Evolutionary conservation across 23 red algal genomes (phyloP), one percentile per base, ranked within the genome.

Genomic region (Gracilaria gracilis): DNA sequence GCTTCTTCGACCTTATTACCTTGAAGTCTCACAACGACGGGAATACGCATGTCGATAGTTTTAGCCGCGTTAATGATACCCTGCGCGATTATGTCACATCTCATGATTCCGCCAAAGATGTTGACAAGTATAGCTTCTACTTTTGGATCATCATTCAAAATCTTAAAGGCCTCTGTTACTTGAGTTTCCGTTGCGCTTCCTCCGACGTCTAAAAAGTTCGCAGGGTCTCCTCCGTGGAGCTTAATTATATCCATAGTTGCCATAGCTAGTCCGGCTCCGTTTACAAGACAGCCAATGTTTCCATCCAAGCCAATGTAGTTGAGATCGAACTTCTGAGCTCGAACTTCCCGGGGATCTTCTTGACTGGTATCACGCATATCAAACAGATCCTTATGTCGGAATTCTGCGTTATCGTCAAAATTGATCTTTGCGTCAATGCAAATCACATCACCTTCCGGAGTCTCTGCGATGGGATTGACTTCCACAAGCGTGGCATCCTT

Each of bases 181-280:
- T 99, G 97, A 75, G 93, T 69, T 80, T 96, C 97, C 14, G 93
- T 99, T 27, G 97, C 97, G 65, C 97, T 92, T 25, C 97, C 97
- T 40, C 97, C 97, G 4, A 96, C 94, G 80, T 96, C 97, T 1
- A 99, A 67, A 83, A 99, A 99, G 82, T 99, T 99, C 9, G 97
- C 94, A 46, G 97, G 97, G 53, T 94, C 93, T 21, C 97, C 97
- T 46, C 97, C 97, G 80, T 99, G 94, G 38, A 99, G 89, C 73
- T 99, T 99, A 69, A 99, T 99, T 4, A 99, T 92, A 75, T 99
- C 97, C 97, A 99, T 99, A 53, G 97, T 99, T 50, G 97, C 97
- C 97, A 99, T 99, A 6, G 97, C 97, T 42, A 99, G 82, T 37
- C 97, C 97, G 19, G 94, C 94, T 25, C 94, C 97, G 61, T 99